A percentile compares a stretch with the other conserved stretches of the same genome.
These are phyloP conservation scores for Paraphoma sp. DNA, from an alignment of 2,329 filamentous ascomycete species.

Conservation along the genomic window DNA sequence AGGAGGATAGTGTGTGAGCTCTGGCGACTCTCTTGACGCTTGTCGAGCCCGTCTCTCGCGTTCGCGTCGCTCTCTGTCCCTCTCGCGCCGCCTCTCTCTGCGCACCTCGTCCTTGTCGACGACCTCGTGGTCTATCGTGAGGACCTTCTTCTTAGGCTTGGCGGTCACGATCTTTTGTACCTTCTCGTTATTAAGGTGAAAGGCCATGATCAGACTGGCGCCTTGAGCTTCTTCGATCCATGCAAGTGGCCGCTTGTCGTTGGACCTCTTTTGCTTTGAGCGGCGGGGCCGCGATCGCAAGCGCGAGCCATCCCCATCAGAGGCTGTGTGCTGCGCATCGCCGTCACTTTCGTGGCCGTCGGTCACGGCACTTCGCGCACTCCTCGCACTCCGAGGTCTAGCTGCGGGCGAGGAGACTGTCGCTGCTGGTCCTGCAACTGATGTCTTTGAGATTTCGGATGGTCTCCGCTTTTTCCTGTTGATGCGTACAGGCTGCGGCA, in stretches of 20 bases:
- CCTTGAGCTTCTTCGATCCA: conserved; percentile 44
- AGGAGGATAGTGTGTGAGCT: conserved; percentile 63
- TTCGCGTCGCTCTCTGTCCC: conserved; percentile 49
- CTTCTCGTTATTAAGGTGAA: conserved; percentile 57
- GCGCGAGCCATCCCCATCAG: conserved; percentile 38
- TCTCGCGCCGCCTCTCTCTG: conserved; percentile 40
- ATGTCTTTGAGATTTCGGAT: conserved; percentile 41
- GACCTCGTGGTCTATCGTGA: not conserved
- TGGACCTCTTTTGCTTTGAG: conserved; percentile 36
- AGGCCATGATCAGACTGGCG: conserved; percentile 40
- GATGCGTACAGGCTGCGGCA: conserved; percentile 52
- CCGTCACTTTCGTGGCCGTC: conserved; percentile 39
- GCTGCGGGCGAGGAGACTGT: conserved; percentile 39
- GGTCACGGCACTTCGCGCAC: conserved; percentile 27
- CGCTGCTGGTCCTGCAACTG: conserved; percentile 33
- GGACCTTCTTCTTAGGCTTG: conserved; percentile 55
- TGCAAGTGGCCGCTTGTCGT: conserved; percentile 43
- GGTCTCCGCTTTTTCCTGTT: conserved; percentile 53
- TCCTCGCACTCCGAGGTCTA: conserved; percentile 30
- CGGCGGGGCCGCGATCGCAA: conserved; percentile 42
- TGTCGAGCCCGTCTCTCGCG: conserved; percentile 56
- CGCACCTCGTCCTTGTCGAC: conserved; percentile 40
- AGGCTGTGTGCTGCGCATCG: conserved; percentile 32
- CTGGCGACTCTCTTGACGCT: conserved; percentile 47
- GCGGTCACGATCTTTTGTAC: conserved; percentile 67